phyloP scores from a whole-genome alignment of 2,329 filamentous ascomycete species.

The Amauroascus verrucosus region DNA sequence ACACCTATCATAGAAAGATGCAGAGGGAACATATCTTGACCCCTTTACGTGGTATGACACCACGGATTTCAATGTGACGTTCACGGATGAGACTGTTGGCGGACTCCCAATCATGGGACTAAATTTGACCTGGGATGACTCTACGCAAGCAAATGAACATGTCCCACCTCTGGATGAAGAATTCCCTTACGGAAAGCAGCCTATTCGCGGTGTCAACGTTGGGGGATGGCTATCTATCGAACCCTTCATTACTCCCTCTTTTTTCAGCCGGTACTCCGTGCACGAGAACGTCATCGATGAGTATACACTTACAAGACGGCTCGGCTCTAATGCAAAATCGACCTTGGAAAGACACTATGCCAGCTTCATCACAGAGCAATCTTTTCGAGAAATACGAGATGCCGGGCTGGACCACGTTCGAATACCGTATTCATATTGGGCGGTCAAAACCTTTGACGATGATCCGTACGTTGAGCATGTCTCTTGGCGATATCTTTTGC shows the following conservation, averaged over 20 bases:
- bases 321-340: constrained; percentile 56
- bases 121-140: constrained; percentile 76
- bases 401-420: constrained; percentile 95
- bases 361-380: constrained; percentile 71
- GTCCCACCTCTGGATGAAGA: constrained; percentile 65
- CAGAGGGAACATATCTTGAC: constrained; percentile 67
- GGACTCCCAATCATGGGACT: constrained; percentile 87
- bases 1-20: constrained; percentile 37
- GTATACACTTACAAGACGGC: constrained; percentile 62
- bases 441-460: constrained; percentile 68
- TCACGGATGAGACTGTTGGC: constrained; percentile 74
- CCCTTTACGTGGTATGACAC: constrained; percentile 90
- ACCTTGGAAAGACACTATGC: constrained; percentile 88
- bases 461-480: constrained; percentile 83
- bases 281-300: constrained; percentile 69
- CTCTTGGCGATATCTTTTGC: constrained; percentile 85
- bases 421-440: constrained; percentile 94
- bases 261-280: constrained; percentile 60
- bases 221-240: constrained; percentile 92
- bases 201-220: constrained; percentile 81
- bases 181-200: constrained; percentile 69
- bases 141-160: constrained; percentile 61
- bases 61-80: constrained; percentile 84
- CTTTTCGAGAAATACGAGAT: constrained; percentile 71
- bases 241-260: constrained; percentile 87